Evolutionary conservation across 176 grass and related monocot species (phyloP).

Genomic region (Pharus latifolius): DNA sequence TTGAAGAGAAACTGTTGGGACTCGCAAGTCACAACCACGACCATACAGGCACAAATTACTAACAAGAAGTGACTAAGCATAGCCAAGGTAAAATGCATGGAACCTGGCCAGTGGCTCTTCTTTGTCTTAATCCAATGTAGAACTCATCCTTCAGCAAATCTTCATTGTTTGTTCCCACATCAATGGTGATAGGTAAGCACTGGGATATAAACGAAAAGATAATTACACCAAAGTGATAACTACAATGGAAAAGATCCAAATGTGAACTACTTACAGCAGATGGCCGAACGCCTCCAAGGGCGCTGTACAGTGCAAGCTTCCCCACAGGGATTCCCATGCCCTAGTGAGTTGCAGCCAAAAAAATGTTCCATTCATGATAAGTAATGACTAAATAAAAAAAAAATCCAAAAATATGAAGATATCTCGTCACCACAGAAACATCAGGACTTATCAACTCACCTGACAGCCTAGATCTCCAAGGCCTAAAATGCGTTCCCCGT

Average conservation of each 20-base stretch:
- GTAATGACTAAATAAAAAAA: background rate
- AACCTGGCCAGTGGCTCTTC: constrained; percentile 79
- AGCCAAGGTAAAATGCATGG: background rate
- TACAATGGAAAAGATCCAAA: background rate
- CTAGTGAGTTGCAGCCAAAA: constrained; percentile 13
- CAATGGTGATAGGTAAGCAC: constrained; percentile 87
- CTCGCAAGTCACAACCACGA: too few species aligned
- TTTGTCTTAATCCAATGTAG: constrained; percentile 75
- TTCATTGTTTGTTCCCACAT: constrained; percentile 92
- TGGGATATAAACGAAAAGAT: constrained; percentile 8
- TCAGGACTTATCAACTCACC: constrained; percentile 21
- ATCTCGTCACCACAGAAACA: background rate
- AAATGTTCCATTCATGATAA: background rate
- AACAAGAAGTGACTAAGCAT: background rate
- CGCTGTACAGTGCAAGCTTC: constrained; percentile 79
- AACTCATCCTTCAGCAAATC: constrained; percentile 82
- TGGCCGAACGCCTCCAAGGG: constrained; percentile 73
- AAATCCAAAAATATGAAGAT: background rate
- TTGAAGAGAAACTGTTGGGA: background rate
- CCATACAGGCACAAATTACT: background rate
- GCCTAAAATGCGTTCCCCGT: constrained; percentile 86
- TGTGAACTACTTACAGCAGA: constrained; percentile 43
- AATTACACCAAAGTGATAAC: background rate
- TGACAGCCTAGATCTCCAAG: constrained; percentile 96
- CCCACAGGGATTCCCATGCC: constrained; percentile 97